These are phyloP conservation scores for Catenaria anguillulae DNA, from an alignment of 371 early-diverging fungal species.

Conservation along the genomic window DNA sequence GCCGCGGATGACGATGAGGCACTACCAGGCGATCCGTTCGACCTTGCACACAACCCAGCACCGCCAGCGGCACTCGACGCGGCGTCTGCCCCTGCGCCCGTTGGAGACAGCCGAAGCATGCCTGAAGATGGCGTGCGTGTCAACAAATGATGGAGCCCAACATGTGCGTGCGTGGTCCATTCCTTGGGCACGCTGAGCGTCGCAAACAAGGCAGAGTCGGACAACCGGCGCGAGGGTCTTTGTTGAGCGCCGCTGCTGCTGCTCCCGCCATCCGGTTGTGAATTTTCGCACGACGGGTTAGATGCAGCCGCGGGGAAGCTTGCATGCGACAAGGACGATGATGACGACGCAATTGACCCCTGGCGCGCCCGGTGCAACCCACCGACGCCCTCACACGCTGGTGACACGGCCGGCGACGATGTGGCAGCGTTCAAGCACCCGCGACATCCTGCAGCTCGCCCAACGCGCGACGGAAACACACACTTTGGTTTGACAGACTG, in stretches of 20 bases:
- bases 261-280: too few species aligned
- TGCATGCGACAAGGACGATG: not conserved
- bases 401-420: too few species aligned
- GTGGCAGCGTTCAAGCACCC: not conserved
- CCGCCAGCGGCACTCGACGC: too few species aligned
- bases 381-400: too few species aligned
- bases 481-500: not conserved
- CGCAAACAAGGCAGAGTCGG: not conserved
- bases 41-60: too few species aligned
- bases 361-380: not conserved
- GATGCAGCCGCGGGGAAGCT: not conserved
- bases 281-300: not conserved
- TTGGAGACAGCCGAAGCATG: too few species aligned
- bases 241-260: too few species aligned
- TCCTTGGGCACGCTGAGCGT: not conserved
- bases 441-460: not conserved
- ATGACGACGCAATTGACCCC: not conserved
- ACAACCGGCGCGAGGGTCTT: not conserved
- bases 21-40: too few species aligned
- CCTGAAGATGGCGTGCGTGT: too few species aligned
- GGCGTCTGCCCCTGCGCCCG: too few species aligned
- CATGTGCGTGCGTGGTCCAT: not conserved
- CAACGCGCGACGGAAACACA: not conserved
- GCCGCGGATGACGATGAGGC: too few species aligned
- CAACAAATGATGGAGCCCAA: not conserved